Conservation (phyloP, 2,329 filamentous ascomycete genomes). For the Pseudogymnoascus sp. region DNA sequence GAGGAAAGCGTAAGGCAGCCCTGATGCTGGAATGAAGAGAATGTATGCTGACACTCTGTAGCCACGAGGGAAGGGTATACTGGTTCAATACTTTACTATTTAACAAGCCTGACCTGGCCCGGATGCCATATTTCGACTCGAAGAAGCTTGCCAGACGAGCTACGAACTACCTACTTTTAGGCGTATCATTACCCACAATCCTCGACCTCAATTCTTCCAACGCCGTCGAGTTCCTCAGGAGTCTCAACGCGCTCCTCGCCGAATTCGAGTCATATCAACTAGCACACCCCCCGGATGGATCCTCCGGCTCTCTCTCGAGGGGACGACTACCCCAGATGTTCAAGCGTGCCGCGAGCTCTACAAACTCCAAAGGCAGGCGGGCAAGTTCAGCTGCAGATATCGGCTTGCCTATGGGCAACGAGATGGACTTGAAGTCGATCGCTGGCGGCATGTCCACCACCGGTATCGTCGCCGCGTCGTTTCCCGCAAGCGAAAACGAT, state of each 20-base stretch:
- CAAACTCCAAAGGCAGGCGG: slow-evolving; percentile 47
- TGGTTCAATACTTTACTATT: slow-evolving; percentile 98
- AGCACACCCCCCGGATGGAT: slow-evolving; percentile 70
- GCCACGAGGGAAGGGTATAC: slow-evolving; percentile 88
- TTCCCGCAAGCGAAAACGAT: slow-evolving; percentile 53
- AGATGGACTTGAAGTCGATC: slow-evolving; percentile 38
- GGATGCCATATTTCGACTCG: slow-evolving; percentile 77
- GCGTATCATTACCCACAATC: slow-evolving; percentile 81
- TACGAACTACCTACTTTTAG: slow-evolving; percentile 87
- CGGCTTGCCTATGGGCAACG: slow-evolving; percentile 41
- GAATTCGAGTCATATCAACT: slow-evolving; percentile 95
- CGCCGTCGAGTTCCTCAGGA: slow-evolving; percentile 76
- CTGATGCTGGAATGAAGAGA: neutral
- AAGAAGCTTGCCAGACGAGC: slow-evolving; percentile 82
- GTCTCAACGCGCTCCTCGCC: slow-evolving; percentile 72
- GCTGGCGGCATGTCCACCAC: slow-evolving; percentile 32
- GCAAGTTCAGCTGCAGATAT: slow-evolving; percentile 53
- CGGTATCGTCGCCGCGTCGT: slow-evolving; percentile 31
- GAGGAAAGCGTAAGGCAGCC: slow-evolving; percentile 69
- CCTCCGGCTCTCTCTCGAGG: slow-evolving; percentile 61
- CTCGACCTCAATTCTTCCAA: slow-evolving; percentile 78
- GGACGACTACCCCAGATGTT: slow-evolving; percentile 80
- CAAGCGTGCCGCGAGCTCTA: slow-evolving; percentile 45
- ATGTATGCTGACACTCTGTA: slow-evolving; percentile 31
- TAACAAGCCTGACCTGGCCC: slow-evolving; percentile 68